Base-by-base conservation (phyloP, 768 basidiomycete species). In the Rhodotorula graminis region DNA sequence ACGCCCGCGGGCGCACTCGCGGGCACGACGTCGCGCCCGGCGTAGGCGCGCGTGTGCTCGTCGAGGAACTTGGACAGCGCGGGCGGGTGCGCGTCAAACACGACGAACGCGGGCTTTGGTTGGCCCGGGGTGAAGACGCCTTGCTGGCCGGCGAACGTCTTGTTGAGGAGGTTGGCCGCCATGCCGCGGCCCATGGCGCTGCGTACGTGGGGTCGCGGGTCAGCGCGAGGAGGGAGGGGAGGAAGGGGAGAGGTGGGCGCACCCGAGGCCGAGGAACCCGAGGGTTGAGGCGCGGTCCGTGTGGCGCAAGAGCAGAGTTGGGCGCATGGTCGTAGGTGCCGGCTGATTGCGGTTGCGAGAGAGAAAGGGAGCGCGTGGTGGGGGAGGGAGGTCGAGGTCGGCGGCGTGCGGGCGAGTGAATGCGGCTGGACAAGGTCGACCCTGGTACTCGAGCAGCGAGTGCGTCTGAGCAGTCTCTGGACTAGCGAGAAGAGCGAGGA, bases 201-300 rank as follows among this genome's bases (percentile, higher is more conserved):
- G 60, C 21, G 18, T 3, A n/a, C 16, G n/a, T n/a, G n/a, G 23
- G 58, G 27, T 21, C 19, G 19, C 18, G 23, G 12, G n/a, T 10
- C 25, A 33, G 27, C 50, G 10, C 23, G 19, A 27, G 16, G 23
- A 16, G 11, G 27, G 15, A 27, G 11, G 23, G 7, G 63, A 12
- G 33, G 29, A 52, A 7, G 19, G 46, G 16, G 18, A 14, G 44
- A 52, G 33, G 14, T 31, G 44, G 10, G 21, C 57, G 57, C 57
- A 88, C 85, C 92, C 92, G 21, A 94, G 86, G 16, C 92, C 92
- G 64, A 94, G 89, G 82, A 94, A 93, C 65, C 87, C 88, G 47
- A 88, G 57, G 4, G 76, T 78, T 10, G 59, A 15, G 53, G 65
- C 47, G 12, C 70, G 42, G 69, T 70, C 31, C 25, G 49, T 40